phyloP scores from a whole-genome alignment of 1,139 yeast species.

The Diutina pseudorugosa region DNA sequence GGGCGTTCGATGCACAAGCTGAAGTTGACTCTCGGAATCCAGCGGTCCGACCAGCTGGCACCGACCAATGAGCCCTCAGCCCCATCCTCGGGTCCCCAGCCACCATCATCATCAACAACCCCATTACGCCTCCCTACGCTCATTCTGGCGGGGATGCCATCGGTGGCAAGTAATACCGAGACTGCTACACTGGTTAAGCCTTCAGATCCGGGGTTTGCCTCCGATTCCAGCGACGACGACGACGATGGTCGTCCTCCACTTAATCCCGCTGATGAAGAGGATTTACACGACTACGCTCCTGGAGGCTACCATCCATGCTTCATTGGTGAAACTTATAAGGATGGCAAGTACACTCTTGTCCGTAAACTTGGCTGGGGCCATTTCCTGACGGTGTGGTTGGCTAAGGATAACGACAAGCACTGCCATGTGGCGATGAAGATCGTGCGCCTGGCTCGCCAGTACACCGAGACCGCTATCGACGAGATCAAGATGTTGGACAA shows the following conservation, averaged over 20 bases:
- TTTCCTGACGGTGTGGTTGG: conserved; percentile 40
- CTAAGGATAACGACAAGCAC: conserved; percentile 23
- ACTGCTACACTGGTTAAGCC: background rate
- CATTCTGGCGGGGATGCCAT: background rate
- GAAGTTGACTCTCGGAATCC: conserved; percentile 3
- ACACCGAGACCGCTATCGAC: conserved; percentile 31
- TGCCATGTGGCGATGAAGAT: conserved; percentile 32
- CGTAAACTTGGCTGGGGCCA: conserved; percentile 40
- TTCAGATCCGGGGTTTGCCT: conserved; percentile 8
- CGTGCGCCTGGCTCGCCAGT: conserved; percentile 26
- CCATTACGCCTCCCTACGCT: background rate
- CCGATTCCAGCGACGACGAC: conserved; percentile 9
- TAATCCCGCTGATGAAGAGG: conserved; percentile 29
- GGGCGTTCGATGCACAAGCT: conserved; percentile 1
- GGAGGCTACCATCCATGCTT: conserved; percentile 34
- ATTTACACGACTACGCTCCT: conserved; percentile 21
- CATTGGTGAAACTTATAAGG: conserved; percentile 26
- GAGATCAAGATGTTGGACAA: conserved; percentile 26
- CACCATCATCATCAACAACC: background rate
- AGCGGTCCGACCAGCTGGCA: background rate
- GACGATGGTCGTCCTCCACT: conserved; percentile 9
- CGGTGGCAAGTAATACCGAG: background rate
- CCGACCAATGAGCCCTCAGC: background rate
- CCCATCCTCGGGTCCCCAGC: background rate
- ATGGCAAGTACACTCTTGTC: conserved; percentile 22